Evolutionary conservation across 257 asterid genomes (phyloP), one percentile per base, ranked within the genome.

Genomic region (Echites panduratus): DNA sequence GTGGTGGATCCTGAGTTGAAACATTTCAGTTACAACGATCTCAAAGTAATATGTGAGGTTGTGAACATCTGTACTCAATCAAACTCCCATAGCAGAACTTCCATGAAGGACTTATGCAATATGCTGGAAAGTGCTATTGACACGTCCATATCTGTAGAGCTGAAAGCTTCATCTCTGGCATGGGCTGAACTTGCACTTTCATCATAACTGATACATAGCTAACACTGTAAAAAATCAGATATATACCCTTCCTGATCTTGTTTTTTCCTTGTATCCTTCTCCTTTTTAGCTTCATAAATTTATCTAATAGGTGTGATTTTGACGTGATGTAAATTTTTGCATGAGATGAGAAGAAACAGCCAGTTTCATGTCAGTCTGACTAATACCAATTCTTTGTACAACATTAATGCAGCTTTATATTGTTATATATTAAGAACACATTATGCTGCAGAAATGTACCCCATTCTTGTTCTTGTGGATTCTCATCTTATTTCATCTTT

Each of bases 151-250:
- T 81, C 95, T 2, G 90, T 89, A 2, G 96, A 92, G 81, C 83
- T 95, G 67, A 82, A 81, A 79, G 89, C 89, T 1, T 87, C 99
- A 5, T 88, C 96, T 61, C 77, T 95, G 77, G 99, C 96, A 11
- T 90, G 97, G 97, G 96, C 99, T 2, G 98, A 92, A 76, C 96
- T 95, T 38, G 92, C 92, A 0, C 98, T 95, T 59, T 86, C 96
- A 12, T 84, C 95, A 4, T 95, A 78, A 84, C 75, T 52, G 35
- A 63, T 8, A 41, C 68, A 76, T 66, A 71, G 24, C 85, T 78
- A 77, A 86, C 90, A 52, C 56, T 78, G 86, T 77, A 32, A 32
- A 32, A 84, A 52, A 87, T 79, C 50, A 74, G 73, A 78, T 75
- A 69, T 54, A 38, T 10, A 76, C 6, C 70, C 54, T 26, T 70